These are phyloP conservation scores for Cordia subcordata DNA, from an alignment of 257 asterid species.

Conservation along the genomic window DNA sequence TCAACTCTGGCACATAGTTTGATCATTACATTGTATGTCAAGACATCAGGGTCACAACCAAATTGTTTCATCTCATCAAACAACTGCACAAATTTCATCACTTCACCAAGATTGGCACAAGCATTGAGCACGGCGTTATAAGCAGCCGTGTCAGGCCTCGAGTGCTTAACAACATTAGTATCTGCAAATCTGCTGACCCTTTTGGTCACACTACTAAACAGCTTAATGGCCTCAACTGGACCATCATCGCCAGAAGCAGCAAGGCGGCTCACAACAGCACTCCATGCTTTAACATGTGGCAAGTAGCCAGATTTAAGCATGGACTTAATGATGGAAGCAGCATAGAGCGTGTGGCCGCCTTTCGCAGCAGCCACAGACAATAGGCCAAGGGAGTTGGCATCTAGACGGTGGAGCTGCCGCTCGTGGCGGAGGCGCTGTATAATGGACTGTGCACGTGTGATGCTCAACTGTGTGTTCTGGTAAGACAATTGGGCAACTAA, in stretches of 20 bases:
- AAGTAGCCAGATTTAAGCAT: constrained; percentile 89
- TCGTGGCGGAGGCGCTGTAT: constrained; percentile 78
- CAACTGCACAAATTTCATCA: constrained; percentile 54
- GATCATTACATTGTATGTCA: constrained; percentile 84
- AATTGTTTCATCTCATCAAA: constrained; percentile 75
- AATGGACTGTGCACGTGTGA: constrained; percentile 72
- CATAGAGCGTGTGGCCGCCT: constrained; percentile 81
- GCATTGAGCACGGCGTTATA: constrained; percentile 90
- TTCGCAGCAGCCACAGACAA: constrained; percentile 90
- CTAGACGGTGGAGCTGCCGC: constrained; percentile 84
- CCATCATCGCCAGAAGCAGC: constrained; percentile 77
- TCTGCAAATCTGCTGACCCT: constrained; percentile 49
- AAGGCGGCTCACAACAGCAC: constrained; percentile 80
- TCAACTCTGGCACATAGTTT: constrained; percentile 72
- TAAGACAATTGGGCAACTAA: constrained; percentile 73
- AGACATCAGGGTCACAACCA: constrained; percentile 66
- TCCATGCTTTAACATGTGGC: constrained; percentile 96
- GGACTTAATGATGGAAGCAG: constrained; percentile 72
- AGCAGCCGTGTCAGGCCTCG: constrained; percentile 81
- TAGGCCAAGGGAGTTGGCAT: constrained; percentile 88
- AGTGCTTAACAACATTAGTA: constrained; percentile 43
- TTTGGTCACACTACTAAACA: constrained; percentile 47
- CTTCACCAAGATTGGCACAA: constrained; percentile 74
- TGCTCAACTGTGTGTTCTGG: constrained; percentile 53
- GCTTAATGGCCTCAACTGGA: constrained; percentile 60